A percentile compares a stretch with the other conserved stretches of the same genome.
Evolutionary conservation across 177 flowering plant genomes (phyloP).

Genomic region (Telopea speciosissima): DNA sequence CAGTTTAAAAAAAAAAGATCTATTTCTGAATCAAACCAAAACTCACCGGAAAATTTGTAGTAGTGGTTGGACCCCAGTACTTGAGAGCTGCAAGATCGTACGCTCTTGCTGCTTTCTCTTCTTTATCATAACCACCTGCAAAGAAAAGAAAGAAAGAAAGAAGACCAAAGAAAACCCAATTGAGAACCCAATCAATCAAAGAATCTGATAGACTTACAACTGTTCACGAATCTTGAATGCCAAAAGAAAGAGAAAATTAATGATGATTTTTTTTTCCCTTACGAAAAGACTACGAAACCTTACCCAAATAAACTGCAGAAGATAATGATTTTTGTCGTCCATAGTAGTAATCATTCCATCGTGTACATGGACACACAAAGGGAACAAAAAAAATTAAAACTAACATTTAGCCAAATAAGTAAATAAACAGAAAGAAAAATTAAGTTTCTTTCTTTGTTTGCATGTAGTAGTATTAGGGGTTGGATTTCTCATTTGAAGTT

Average conservation of each 20-base stretch:
- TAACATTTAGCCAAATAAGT: neutral
- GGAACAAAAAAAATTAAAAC: neutral
- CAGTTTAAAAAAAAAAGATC: neutral
- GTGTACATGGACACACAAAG: constrained; percentile 23
- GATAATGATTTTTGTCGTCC: constrained; percentile 21
- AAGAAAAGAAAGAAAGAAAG: neutral
- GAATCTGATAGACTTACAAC: neutral
- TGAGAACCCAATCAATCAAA: constrained; percentile 2
- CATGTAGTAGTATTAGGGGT: constrained; percentile 7
- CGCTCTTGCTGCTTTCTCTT: constrained; percentile 85
- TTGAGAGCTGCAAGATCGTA: constrained; percentile 92
- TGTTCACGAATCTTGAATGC: constrained; percentile 3
- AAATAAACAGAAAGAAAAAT: neutral
- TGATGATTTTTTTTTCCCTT: neutral
- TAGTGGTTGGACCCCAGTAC: constrained; percentile 83
- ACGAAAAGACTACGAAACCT: constrained; percentile 19
- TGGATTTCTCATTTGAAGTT: neutral
- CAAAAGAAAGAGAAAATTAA: constrained; percentile 2
- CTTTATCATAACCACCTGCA: constrained; percentile 82
- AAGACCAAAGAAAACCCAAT: neutral
- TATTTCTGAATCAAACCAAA: neutral
- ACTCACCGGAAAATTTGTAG: constrained; percentile 66
- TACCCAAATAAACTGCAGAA: constrained; percentile 74
- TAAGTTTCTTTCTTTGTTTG: too few relatives aligned
- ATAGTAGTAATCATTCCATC: constrained; percentile 24